A percentile compares a stretch with the other conserved stretches of the same genome.
Evolutionary conservation across 306 rosid genomes (phyloP).

Genomic region (Sophora flavescens): DNA sequence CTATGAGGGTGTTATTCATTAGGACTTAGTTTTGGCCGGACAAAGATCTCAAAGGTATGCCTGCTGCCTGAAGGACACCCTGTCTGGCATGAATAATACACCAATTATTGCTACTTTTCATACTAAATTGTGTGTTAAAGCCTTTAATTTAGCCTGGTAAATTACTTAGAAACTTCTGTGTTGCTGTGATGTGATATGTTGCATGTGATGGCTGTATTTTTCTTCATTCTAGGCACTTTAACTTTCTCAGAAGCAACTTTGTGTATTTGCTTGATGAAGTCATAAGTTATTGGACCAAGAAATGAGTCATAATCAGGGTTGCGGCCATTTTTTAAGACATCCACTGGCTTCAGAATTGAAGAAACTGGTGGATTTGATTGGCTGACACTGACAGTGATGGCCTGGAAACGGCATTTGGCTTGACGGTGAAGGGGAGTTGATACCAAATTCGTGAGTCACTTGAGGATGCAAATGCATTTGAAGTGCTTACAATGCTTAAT

Average conservation of each 20-base stretch:
- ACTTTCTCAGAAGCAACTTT: constrained; percentile 70
- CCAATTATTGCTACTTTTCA: constrained; percentile 67
- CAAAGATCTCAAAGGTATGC: constrained; percentile 69
- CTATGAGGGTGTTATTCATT: too few relatives aligned
- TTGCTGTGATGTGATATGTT: neutral
- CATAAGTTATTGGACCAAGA: constrained; percentile 54
- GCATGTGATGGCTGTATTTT: constrained; percentile 18
- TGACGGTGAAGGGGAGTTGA: constrained; percentile 63
- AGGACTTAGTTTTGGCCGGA: neutral
- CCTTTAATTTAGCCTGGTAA: constrained; percentile 29
- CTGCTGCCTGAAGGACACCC: constrained; percentile 71
- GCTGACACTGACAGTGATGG: constrained; percentile 58
- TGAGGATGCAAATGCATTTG: constrained; percentile 60
- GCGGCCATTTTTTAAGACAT: constrained; percentile 42
- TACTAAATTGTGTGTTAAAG: constrained; percentile 61
- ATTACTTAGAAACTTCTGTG: neutral
- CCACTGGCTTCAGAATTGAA: too few relatives aligned
- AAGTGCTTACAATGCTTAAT: constrained; percentile 67
- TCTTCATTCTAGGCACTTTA: constrained; percentile 54
- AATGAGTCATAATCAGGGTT: constrained; percentile 74
- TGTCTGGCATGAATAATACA: constrained; percentile 67
- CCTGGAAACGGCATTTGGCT: constrained; percentile 60
- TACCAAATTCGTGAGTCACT: constrained; percentile 55
- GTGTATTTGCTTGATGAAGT: constrained; percentile 44
- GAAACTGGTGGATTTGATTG: constrained; percentile 68